A percentile compares a stretch with the other conserved stretches of the same genome.
These are phyloP conservation scores for Anisogramma anomala DNA, from an alignment of 2,329 filamentous ascomycete genomes.

Conservation along the genomic window DNA sequence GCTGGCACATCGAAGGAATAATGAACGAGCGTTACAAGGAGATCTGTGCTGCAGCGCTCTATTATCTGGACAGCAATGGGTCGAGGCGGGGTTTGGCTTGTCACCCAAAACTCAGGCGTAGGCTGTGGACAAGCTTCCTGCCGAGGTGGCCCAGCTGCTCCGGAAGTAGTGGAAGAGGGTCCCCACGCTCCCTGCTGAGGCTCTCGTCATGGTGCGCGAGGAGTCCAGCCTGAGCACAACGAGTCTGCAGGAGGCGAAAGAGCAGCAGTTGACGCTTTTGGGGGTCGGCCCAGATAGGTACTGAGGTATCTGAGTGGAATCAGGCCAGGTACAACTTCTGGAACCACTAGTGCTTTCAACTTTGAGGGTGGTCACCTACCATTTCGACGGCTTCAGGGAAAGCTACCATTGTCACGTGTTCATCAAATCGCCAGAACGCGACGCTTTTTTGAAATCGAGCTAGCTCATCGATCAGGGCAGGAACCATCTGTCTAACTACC, in stretches of 20 bases:
- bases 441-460: too few relatives aligned
- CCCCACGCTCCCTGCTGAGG: constrained; percentile 8
- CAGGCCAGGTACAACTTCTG: neutral
- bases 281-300: neutral
- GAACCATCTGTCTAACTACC: too few relatives aligned
- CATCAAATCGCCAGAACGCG: too few relatives aligned
- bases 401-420: too few relatives aligned
- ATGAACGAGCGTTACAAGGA: constrained; percentile 54
- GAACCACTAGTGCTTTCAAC: neutral
- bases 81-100: constrained; percentile 13
- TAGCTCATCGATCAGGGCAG: too few relatives aligned
- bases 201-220: constrained; percentile 5
- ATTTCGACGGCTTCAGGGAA: too few relatives aligned
- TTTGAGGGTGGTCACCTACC: too few relatives aligned
- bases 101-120: neutral
- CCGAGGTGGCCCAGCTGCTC: constrained; percentile 13
- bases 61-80: constrained; percentile 46
- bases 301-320: neutral
- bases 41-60: constrained; percentile 51
- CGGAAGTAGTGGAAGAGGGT: neutral
- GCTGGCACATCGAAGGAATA: constrained; percentile 44
- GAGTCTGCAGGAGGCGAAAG: constrained; percentile 11
- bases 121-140: constrained; percentile 7
- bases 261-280: constrained; percentile 14
- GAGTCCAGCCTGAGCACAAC: neutral